phyloP scores from a whole-genome alignment of 208 protist genomes.

The Leptomonas pyrrhocoris region DNA sequence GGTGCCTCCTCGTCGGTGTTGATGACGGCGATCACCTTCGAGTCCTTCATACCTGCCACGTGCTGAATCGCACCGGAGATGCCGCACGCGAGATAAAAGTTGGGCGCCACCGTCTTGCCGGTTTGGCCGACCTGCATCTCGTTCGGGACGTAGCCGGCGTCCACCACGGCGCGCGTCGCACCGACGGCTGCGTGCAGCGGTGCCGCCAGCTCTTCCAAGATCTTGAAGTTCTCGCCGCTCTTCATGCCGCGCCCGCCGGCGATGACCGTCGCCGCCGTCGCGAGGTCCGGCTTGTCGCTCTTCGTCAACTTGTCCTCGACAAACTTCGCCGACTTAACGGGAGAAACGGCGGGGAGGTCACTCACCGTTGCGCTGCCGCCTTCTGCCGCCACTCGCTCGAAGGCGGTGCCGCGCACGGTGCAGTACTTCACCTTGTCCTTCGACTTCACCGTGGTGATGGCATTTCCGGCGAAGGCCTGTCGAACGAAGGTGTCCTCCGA shows the following conservation, averaged over 20 bases:
- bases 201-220: slow-evolving; percentile 95
- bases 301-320: slow-evolving; percentile 52
- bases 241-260: slow-evolving; percentile 97
- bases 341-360: slow-evolving; percentile 43
- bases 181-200: slow-evolving; percentile 95
- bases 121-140: slow-evolving; percentile 98
- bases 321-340: slow-evolving; percentile 49
- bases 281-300: slow-evolving; percentile 95
- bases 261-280: slow-evolving; percentile 91
- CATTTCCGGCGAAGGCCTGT: slow-evolving; percentile 98
- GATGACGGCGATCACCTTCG: slow-evolving; percentile 96
- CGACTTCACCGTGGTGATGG: slow-evolving; percentile 94
- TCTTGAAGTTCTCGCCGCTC: slow-evolving; percentile 97
- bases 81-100: slow-evolving; percentile 98
- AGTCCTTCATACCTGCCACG: slow-evolving; percentile 99
- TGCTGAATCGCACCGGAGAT: slow-evolving; percentile 97
- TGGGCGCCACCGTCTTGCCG: slow-evolving; percentile 98
- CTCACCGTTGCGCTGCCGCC: slow-evolving; percentile 47
- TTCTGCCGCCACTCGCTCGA: slow-evolving; percentile 60
- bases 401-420: slow-evolving; percentile 94
- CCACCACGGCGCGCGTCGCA: slow-evolving; percentile 97
- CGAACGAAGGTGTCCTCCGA: slow-evolving; percentile 95
- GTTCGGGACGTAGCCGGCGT: slow-evolving; percentile 92
- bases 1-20: slow-evolving; percentile 98
- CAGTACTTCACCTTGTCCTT: slow-evolving; percentile 92